phyloP scores from a whole-genome alignment of 2,329 filamentous ascomycete species.

The Sarocladium brachiariae region DNA sequence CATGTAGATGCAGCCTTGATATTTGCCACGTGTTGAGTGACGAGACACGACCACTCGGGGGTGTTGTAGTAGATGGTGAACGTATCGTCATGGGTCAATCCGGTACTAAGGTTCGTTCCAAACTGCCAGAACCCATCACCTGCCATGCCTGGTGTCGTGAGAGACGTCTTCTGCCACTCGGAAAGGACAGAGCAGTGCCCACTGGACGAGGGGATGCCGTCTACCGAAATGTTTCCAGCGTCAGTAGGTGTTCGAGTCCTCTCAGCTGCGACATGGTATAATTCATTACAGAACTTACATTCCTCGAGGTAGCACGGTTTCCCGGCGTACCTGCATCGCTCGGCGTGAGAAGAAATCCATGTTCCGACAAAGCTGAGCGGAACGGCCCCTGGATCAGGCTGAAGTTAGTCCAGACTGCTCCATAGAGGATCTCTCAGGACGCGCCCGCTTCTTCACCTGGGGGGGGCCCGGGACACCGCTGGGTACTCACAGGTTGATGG shows the following conservation, averaged over 20 bases:
- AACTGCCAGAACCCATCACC: slow-evolving; percentile 34
- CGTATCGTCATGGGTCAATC: slow-evolving; percentile 34
- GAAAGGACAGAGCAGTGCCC: slow-evolving; percentile 25
- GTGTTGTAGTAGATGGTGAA: slow-evolving; percentile 37
- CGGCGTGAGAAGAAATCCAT: slow-evolving; percentile 20
- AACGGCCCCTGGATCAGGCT: slow-evolving; percentile 6
- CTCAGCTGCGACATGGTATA: not conserved
- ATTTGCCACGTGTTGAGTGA: slow-evolving; percentile 32
- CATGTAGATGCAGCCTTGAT: slow-evolving; percentile 2
- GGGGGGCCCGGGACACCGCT: no score
- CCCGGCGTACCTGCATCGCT: slow-evolving; percentile 19
- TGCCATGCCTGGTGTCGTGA: slow-evolving; percentile 23
- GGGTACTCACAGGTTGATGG: slow-evolving; percentile 20
- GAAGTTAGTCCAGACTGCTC: no score
- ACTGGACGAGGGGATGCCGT: slow-evolving; percentile 32
- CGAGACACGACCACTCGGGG: slow-evolving; percentile 34
- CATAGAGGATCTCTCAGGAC: no score
- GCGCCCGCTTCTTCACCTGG: no score
- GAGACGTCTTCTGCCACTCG: slow-evolving; percentile 28
- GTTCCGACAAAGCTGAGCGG: slow-evolving; percentile 10
- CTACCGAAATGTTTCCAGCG: not conserved
- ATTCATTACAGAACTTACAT: slow-evolving; percentile 17
- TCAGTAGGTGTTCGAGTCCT: slow-evolving; percentile 17
- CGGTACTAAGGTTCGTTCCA: slow-evolving; percentile 31
- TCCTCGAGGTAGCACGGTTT: slow-evolving; percentile 26